Percentiles rank a stretch among this genome's conserved stretches.
Conservation (phyloP, 2,329 filamentous ascomycete species). For the Iodosphaeria phyllophila region DNA sequence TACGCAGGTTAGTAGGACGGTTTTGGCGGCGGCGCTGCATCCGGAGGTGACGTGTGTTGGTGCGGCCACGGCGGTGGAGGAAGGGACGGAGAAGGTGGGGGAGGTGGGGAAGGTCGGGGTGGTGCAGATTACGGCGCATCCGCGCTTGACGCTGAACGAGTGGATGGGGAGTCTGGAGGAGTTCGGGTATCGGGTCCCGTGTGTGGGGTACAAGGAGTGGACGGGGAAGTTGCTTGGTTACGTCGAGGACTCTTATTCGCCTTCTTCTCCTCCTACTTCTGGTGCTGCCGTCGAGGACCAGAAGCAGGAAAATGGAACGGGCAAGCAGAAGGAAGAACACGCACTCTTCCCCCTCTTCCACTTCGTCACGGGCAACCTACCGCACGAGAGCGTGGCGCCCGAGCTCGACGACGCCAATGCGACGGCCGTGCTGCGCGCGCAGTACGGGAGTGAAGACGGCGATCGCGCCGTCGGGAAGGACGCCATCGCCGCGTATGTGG, state of each 20-base stretch:
- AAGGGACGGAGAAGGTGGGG: too few species aligned
- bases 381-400: slow-evolving; percentile 48
- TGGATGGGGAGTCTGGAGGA: slow-evolving; percentile 51
- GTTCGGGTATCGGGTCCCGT: slow-evolving; percentile 55
- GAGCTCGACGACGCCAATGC: slow-evolving; percentile 61
- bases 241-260: too few species aligned
- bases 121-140: slow-evolving; percentile 63
- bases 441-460: too few species aligned
- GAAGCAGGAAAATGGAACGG: slow-evolving; percentile 49
- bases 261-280: too few species aligned
- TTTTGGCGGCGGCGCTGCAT: slow-evolving; percentile 54
- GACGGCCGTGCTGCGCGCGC: slow-evolving; percentile 38
- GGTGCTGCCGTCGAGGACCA: slow-evolving; percentile 32
- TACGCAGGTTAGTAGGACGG: slow-evolving; percentile 62
- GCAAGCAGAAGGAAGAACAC: slow-evolving; percentile 45
- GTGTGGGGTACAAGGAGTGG: slow-evolving; percentile 53
- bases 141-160: slow-evolving; percentile 58
- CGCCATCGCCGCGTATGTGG: too few species aligned
- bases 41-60: slow-evolving; percentile 20
- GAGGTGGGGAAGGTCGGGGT: too few species aligned
- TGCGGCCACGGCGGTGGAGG: too few species aligned
- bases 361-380: slow-evolving; percentile 53
- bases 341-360: slow-evolving; percentile 60
- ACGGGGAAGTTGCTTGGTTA: slow-evolving; percentile 46
- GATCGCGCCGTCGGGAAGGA: too few species aligned